Percentiles rank a stretch among this genome's conserved stretches.
phyloP scores from a whole-genome alignment of 495 filamentous ascomycete species.

The Aspergillus mulundensis region DNA sequence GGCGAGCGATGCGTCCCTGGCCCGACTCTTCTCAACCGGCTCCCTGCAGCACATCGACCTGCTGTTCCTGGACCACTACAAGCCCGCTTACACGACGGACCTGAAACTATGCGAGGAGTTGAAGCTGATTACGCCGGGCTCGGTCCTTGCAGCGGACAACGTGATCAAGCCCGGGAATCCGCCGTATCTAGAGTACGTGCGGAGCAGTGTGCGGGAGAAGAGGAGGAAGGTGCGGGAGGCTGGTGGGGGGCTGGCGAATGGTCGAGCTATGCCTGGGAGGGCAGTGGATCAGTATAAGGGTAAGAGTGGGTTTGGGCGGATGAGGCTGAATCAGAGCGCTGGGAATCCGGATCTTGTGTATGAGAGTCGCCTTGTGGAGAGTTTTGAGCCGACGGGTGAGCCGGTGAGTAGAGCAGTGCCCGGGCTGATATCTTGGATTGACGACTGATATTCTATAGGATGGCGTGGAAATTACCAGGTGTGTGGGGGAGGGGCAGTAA shows the following conservation, averaged over 20 bases:
- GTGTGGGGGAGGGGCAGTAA: background rate
- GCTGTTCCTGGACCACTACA: constrained; percentile 64
- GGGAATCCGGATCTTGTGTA: constrained; percentile 63
- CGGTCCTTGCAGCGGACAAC: constrained; percentile 61
- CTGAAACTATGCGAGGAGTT: constrained; percentile 63
- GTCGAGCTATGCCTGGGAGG: background rate
- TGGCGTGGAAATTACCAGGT: background rate
- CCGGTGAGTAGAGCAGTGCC: background rate
- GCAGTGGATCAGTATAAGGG: background rate
- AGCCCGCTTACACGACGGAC: constrained; percentile 57
- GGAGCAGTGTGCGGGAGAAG: constrained; percentile 10
- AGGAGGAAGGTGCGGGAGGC: background rate
- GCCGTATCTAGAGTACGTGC: constrained; percentile 43
- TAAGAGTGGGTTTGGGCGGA: background rate
- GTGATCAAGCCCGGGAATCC: constrained; percentile 62
- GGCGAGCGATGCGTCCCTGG: constrained; percentile 48
- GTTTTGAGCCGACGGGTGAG: constrained; percentile 5
- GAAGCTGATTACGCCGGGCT: constrained; percentile 50
- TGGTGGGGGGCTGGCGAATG: background rate
- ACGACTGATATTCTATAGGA: background rate
- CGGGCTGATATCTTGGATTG: background rate
- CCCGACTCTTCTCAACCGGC: background rate
- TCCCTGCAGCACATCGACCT: constrained; percentile 47
- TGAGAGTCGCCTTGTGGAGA: constrained; percentile 50
- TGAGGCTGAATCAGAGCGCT: constrained; percentile 17